These are phyloP conservation scores for Calycina herbarum DNA, from an alignment of 2,329 filamentous ascomycete species.

Conservation along the genomic window DNA sequence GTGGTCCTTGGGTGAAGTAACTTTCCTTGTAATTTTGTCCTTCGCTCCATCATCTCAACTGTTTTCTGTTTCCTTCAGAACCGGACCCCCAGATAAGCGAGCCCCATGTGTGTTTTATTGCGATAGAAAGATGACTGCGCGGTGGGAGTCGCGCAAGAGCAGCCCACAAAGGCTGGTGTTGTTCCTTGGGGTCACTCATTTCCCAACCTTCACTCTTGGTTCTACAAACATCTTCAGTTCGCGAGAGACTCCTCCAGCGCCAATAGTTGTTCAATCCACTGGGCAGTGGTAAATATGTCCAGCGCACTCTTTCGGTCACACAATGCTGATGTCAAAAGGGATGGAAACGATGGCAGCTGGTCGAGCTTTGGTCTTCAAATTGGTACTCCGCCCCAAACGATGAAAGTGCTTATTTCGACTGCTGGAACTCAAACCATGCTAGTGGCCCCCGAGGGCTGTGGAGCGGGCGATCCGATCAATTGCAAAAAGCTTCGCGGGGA, in stretches of 20 bases:
- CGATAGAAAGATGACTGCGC: background rate
- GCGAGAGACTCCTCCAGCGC: conserved; percentile 14
- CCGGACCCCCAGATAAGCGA: background rate
- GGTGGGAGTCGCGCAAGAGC: background rate
- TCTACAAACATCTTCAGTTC: background rate
- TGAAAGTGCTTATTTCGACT: conserved; percentile 62
- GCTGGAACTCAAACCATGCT: conserved; percentile 69
- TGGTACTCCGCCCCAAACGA: conserved; percentile 51
- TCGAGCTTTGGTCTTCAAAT: conserved; percentile 63
- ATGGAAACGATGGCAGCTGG: conserved; percentile 68
- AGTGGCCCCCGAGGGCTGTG: conserved; percentile 57
- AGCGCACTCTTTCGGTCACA: background rate
- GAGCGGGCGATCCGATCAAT: conserved; percentile 38
- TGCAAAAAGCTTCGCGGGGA: conserved; percentile 59
- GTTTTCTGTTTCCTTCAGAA: too few species aligned
- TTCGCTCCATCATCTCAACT: background rate
- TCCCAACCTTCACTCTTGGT: background rate
- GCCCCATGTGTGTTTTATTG: background rate
- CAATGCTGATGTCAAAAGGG: conserved; percentile 15
- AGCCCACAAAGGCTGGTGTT: background rate
- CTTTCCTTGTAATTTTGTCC: background rate
- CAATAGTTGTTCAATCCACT: conserved; percentile 22
- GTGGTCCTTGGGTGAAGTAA: too few species aligned
- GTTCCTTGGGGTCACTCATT: background rate
- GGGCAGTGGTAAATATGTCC: conserved; percentile 23